Evolutionary conservation across 23 red algal species (phyloP), one percentile per base, ranked within the genome.

Genomic region (Cyanidiococcus yangmingshanensis): DNA sequence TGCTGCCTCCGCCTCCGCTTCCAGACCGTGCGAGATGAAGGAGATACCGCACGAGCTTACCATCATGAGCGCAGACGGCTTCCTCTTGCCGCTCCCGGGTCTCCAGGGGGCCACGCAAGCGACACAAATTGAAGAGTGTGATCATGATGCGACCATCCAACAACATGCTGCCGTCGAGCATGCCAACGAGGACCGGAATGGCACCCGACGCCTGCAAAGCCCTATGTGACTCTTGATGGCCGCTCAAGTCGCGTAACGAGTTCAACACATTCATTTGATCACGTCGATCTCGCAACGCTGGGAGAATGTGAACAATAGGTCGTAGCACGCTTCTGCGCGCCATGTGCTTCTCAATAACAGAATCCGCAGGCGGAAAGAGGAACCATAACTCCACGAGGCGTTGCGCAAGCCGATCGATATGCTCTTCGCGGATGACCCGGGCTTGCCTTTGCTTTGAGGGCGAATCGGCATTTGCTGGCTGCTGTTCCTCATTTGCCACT

Each of bases 41-140:
- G 30, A 95, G 79, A 86, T 89, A 83, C 12, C 85, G 90, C 74
- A 95, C 87, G 32, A 95, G 58, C 57, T 86, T 86, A 34, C 63
- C 63, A 35, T 71, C 32, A 7, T 71, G 63, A 7, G 90, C 86
- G 31, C 63, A 26, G 12, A 77, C 86, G 0, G 83, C 86, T 12
- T 79, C 83, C 39, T 95, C 90, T 76, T 95, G 90, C 39, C 90
- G 85, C 27, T 68, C 76, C 17, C 80, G 68, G n/a, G 86, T 86
- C 33, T 89, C 90, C 57, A 86, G 79, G 25, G 63, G 63, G 7
- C 63, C 63, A 3, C 63, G 63, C 63, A 71, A 71, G 27, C 63
- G 63, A 71, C 85, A 95, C 58, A 95, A 67, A 74, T 89, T 86
- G 57, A 83, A 84, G 7, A 95, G 75, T 25, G 85, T 86, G 16